A percentile compares a stretch with the other conserved stretches of the same genome.
Conservation (phyloP, 192 early-diverging fungal genomes). For the Allomyces arbusculus region DNA sequence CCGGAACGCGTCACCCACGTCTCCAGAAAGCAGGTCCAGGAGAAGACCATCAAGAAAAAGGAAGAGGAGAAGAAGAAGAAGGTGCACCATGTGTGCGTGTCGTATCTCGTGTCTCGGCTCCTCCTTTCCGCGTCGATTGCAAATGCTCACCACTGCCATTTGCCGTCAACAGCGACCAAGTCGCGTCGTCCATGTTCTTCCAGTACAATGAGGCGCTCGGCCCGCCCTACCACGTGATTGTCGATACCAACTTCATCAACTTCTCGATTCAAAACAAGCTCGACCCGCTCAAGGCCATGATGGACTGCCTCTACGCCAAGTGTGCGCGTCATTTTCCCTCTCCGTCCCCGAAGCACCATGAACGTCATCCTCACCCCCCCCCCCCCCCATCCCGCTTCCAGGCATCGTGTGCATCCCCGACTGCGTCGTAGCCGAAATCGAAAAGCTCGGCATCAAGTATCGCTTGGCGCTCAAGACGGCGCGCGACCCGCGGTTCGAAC, state of each 20-base stretch:
- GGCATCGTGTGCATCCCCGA: conserved; percentile 90
- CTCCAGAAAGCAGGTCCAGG: conserved; percentile 26
- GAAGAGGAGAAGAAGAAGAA: conserved; percentile 44
- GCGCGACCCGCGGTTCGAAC: conserved; percentile 90
- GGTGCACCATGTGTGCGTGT: conserved; percentile 54
- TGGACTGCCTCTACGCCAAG: conserved; percentile 98
- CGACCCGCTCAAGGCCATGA: conserved; percentile 87
- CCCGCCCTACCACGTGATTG: conserved; percentile 86
- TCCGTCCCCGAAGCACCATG: neutral
- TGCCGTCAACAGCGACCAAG: conserved; percentile 45
- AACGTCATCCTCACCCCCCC: neutral
- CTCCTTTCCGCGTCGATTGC: too few relatives aligned
- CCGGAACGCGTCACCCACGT: neutral
- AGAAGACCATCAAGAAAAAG: conserved; percentile 46
- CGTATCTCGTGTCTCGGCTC: neutral
- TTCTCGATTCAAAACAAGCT: conserved; percentile 98
- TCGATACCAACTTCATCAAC: conserved; percentile 99
- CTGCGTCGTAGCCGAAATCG: conserved; percentile 96
- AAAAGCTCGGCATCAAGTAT: conserved; percentile 91
- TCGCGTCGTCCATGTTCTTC: conserved; percentile 88
- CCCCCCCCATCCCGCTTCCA: conserved; percentile 4
- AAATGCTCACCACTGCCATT: too few relatives aligned
- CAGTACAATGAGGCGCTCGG: conserved; percentile 85
- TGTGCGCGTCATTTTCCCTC: conserved; percentile 21
- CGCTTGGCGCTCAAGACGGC: conserved; percentile 82